These are phyloP conservation scores for Rhytidiadelphus loreus DNA, from an alignment of 225 moss, liverwort and hornwort species.

Conservation along the genomic window DNA sequence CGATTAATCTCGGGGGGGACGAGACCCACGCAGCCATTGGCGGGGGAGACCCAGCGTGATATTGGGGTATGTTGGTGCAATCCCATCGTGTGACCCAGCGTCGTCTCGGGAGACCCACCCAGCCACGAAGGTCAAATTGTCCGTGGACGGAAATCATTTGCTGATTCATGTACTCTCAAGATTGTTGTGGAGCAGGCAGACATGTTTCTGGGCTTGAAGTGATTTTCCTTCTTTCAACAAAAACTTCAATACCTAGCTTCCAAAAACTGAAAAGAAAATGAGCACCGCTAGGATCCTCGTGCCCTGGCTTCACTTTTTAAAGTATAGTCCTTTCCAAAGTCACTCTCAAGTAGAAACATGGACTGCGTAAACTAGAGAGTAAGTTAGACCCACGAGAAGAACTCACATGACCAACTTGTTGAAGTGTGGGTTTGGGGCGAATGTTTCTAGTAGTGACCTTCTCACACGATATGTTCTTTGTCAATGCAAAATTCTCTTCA, in stretches of 20 bases:
- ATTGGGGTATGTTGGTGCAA: not conserved
- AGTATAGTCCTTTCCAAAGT: not conserved
- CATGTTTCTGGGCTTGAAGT: not conserved
- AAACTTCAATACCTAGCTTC: not conserved
- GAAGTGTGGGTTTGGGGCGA: not conserved
- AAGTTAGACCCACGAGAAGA: too few species aligned
- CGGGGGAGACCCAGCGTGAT: not conserved
- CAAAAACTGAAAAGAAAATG: not conserved
- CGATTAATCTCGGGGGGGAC: not conserved
- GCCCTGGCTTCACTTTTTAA: not conserved
- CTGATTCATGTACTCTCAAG: not conserved
- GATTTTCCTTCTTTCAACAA: not conserved
- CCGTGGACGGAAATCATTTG: not conserved
- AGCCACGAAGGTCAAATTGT: not conserved
- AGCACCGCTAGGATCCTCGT: not conserved
- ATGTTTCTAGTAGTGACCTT: too few species aligned
- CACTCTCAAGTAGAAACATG: not conserved
- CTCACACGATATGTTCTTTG: not conserved
- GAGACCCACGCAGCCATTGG: not conserved
- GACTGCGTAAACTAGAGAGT: fast-evolving
- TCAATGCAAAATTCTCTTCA: not conserved
- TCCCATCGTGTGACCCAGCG: not conserved
- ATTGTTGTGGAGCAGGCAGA: too few species aligned
- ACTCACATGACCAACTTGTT: too few species aligned
- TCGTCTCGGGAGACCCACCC: not conserved